Percentiles rank a stretch among this genome's conserved stretches.
These are phyloP conservation scores for Platismatia glauca DNA, from an alignment of 495 filamentous ascomycete genomes.

Conservation along the genomic window DNA sequence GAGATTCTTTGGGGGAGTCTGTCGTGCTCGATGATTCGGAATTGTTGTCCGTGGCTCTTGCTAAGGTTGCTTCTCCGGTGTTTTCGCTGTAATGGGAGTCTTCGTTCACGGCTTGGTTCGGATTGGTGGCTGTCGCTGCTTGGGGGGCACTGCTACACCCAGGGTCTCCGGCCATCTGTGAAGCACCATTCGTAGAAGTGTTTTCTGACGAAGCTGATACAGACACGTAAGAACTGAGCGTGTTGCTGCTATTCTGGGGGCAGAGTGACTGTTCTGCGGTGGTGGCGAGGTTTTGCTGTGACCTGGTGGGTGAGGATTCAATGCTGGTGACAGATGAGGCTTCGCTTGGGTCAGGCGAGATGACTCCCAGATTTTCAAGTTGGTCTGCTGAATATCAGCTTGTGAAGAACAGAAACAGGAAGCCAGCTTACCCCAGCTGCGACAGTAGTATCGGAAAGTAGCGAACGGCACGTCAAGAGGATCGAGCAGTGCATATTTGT, in stretches of 20 bases:
- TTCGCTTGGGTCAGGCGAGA: constrained; percentile 5
- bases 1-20: background rate
- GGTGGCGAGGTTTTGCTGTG: background rate
- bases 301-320: background rate
- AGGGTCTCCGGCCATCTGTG: background rate
- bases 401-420: background rate
- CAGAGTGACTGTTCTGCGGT: background rate
- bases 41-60: background rate
- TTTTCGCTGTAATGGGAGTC: background rate
- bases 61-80: background rate
- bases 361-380: constrained; percentile 18
- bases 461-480: constrained; percentile 35
- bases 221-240: background rate
- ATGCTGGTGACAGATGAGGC: constrained; percentile 1
- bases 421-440: constrained; percentile 20
- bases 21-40: background rate
- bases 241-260: background rate
- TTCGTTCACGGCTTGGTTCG: background rate
- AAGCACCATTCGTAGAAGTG: background rate
- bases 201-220: background rate
- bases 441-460: constrained; percentile 33
- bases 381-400: constrained; percentile 18
- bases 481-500: constrained; percentile 36
- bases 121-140: background rate
- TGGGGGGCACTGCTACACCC: background rate